Evolutionary conservation across 768 basidiomycete genomes (phyloP).

Genomic region (Vishniacozyma victoriae): DNA sequence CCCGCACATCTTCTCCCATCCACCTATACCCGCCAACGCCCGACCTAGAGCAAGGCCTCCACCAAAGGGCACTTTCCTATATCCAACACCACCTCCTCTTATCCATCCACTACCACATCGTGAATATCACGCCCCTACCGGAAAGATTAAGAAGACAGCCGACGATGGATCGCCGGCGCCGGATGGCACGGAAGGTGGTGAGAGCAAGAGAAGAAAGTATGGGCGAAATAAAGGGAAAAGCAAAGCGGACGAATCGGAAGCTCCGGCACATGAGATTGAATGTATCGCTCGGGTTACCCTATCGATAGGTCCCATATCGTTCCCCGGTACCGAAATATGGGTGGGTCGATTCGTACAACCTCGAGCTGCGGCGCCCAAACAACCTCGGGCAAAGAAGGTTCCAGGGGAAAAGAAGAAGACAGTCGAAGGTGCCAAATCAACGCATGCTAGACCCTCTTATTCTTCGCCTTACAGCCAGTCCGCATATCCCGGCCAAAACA

Average conservation of each 20-base stretch:
- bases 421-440: no score
- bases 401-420: slow-evolving; percentile 10
- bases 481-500: not conserved
- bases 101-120: slow-evolving; percentile 20
- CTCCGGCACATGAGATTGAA: slow-evolving; percentile 36
- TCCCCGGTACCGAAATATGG: slow-evolving; percentile 38
- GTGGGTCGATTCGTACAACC: slow-evolving; percentile 39
- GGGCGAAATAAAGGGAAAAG: no score
- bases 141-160: no score
- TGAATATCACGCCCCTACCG: slow-evolving; percentile 35
- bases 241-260: slow-evolving; percentile 11
- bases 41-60: slow-evolving; percentile 24
- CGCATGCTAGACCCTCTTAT: no score
- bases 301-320: slow-evolving; percentile 32
- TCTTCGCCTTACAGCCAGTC: not conserved
- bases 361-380: slow-evolving; percentile 10
- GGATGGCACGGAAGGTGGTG: no score
- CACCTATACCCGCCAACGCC: slow-evolving; percentile 28
- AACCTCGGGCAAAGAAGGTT: slow-evolving; percentile 5
- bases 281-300: slow-evolving; percentile 36
- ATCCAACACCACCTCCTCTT: slow-evolving; percentile 24
- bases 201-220: no score
- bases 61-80: slow-evolving; percentile 24
- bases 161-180: slow-evolving; percentile 2
- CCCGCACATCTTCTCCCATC: slow-evolving; percentile 39